Base-by-base conservation (phyloP, 345 rosid genomes). In the Salix udensis region DNA sequence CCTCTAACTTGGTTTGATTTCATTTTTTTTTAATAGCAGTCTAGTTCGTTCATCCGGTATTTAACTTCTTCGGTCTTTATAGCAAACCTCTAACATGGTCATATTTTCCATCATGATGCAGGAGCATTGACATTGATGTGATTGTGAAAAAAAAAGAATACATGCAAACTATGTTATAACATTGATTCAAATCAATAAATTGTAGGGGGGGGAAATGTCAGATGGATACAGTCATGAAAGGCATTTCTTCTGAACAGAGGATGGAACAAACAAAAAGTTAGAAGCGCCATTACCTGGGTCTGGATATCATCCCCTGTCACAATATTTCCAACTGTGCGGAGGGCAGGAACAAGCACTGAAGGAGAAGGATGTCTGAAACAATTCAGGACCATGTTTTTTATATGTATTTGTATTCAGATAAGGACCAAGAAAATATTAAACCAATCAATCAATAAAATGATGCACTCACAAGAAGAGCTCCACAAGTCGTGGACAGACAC, bases 311-410 rank as follows among this genome's bases (percentile, higher is more conserved):
- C 77, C 42, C 83, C 83, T 1, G 80, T 76, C 64, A 76, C 83
- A 73, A 81, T 72, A 68, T 81, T 81, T 46, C 83, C 83, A 24
- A 76, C 76, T 8, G 80, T 72, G 2, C 83, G 77, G 66, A 81
- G 83, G n/a, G 83, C 80, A 6, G 83, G 80, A 68, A 76, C 79
- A 73, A 81, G 74, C 65, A 81, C 83, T 26, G 80, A 70, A 31
- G 83, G 77, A 46, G 80, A 81, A 40, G 73, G 79, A 73, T 76
- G 77, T 40, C 83, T 81, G 76, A 70, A 70, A 68, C 40, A 66
- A 26, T 67, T 16, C 37, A 50, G 21, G 48, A 40, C 65, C 69
- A 36, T 15, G 10, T 39, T 7, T 15, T 21, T n/a, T 55, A 55
- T 48, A 48, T 50, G n/a, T 50, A 55, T 11, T 58, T 58, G 13